Conservation (phyloP, 176 grass and related monocot species). For the Eleusine coracana region DNA sequence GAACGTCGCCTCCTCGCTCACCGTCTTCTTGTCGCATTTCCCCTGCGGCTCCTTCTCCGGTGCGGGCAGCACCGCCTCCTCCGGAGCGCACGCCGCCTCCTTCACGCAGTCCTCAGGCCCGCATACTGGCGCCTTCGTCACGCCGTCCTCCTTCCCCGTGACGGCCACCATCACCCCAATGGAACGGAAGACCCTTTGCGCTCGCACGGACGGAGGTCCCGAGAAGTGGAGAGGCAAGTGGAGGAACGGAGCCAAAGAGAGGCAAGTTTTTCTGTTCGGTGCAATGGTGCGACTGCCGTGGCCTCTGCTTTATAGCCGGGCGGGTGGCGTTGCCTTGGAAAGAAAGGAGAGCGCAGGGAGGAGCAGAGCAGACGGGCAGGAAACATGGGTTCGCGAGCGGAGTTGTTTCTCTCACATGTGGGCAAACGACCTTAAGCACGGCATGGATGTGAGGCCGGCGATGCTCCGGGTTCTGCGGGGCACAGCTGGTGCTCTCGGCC, state of each 20-base stretch:
- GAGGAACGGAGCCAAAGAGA: not conserved
- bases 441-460: not conserved
- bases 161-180: not conserved
- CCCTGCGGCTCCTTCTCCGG: not conserved
- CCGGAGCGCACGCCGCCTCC: not conserved
- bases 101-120: not conserved
- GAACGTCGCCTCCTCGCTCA: conserved; percentile 31
- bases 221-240: not conserved
- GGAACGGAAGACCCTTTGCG: not conserved
- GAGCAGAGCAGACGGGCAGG: not conserved
- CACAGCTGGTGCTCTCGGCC: too few species aligned
- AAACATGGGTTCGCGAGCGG: not conserved
- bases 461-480: not conserved
- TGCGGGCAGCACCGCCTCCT: not conserved
- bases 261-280: conserved; percentile 15
- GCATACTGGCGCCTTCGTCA: not conserved
- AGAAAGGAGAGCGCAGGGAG: conserved; percentile 23
- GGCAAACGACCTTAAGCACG: rapidly evolving
- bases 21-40: conserved; percentile 57
- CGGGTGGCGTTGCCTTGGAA: conserved; percentile 30
- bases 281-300: conserved; percentile 21
- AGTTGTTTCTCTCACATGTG: conserved; percentile 18
- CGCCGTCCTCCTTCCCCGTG: conserved; percentile 25
- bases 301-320: conserved; percentile 30
- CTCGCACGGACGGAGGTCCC: not conserved